phyloP scores from a whole-genome alignment of 257 asterid genomes.

The Anisodus acutangulus region DNA sequence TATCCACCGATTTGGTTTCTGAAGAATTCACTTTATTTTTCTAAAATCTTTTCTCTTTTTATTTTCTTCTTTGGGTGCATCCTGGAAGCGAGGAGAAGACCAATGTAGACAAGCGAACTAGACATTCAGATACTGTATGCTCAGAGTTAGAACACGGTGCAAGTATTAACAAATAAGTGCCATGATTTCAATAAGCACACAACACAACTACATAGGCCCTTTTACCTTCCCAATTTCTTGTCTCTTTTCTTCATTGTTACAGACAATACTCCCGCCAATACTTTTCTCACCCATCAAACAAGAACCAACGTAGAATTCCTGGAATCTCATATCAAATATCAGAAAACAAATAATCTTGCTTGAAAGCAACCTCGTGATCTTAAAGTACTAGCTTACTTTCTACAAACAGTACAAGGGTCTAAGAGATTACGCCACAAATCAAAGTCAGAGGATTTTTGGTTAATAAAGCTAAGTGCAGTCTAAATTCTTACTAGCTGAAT shows the following conservation, averaged over 20 bases:
- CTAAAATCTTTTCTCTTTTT: not conserved
- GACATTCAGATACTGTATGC: not conserved
- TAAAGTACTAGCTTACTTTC: not conserved
- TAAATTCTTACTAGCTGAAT: not conserved
- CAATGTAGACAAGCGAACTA: not conserved
- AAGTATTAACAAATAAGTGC: not conserved
- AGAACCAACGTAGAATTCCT: not conserved
- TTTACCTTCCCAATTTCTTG: not conserved
- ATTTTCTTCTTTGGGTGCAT: not conserved
- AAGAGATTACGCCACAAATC: conserved; percentile 5
- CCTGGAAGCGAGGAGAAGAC: not conserved
- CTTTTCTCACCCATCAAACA: not conserved
- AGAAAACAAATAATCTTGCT: conserved; percentile 10
- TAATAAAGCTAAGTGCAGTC: not conserved
- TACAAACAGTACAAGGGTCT: conserved; percentile 12
- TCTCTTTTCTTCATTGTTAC: not conserved
- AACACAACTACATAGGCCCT: not conserved
- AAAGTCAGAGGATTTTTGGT: not conserved
- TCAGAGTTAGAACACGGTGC: not conserved
- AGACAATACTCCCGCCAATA: not conserved
- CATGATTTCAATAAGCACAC: conserved; percentile 21
- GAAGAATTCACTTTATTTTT: not conserved
- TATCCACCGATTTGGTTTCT: not conserved
- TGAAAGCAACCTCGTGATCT: not conserved
- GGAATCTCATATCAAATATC: not conserved